Conservation (phyloP, 306 rosid species). For the Crotalaria pallida region DNA sequence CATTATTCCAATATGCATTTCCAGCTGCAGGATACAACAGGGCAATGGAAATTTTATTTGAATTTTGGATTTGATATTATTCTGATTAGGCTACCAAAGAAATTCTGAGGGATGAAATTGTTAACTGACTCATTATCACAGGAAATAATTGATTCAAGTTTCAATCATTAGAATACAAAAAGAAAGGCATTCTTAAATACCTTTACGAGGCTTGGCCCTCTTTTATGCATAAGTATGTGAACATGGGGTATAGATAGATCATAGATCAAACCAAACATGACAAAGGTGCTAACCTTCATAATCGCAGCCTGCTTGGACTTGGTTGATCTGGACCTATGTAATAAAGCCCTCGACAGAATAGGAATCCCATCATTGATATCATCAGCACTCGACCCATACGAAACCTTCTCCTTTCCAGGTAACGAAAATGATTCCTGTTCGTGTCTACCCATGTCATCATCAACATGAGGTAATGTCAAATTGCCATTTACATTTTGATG, state of each 20-base stretch:
- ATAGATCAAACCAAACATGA: neutral
- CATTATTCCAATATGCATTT: neutral
- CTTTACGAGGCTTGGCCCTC: neutral
- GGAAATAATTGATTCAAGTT: neutral
- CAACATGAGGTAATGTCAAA: conserved; percentile 38
- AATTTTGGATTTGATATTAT: too few relatives aligned
- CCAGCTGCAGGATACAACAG: neutral
- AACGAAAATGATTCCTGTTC: conserved; percentile 55
- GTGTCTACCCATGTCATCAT: conserved; percentile 45
- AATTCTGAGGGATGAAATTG: neutral
- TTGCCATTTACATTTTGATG: conserved; percentile 40
- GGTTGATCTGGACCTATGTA: conserved; percentile 27
- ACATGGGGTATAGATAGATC: neutral
- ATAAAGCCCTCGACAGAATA: conserved; percentile 49
- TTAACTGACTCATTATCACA: neutral
- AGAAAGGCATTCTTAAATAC: too few relatives aligned
- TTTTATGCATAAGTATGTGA: too few relatives aligned
- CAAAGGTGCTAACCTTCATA: conserved; percentile 50
- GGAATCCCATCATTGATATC: conserved; percentile 93
- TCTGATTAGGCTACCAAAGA: neutral
- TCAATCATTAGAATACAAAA: too few relatives aligned
- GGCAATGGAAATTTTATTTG: neutral
- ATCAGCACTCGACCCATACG: conserved; percentile 43
- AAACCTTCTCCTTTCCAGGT: conserved; percentile 42
- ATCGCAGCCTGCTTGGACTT: conserved; percentile 73